Conservation (phyloP, 345 rosid species). For the Boechera stricta region DNA sequence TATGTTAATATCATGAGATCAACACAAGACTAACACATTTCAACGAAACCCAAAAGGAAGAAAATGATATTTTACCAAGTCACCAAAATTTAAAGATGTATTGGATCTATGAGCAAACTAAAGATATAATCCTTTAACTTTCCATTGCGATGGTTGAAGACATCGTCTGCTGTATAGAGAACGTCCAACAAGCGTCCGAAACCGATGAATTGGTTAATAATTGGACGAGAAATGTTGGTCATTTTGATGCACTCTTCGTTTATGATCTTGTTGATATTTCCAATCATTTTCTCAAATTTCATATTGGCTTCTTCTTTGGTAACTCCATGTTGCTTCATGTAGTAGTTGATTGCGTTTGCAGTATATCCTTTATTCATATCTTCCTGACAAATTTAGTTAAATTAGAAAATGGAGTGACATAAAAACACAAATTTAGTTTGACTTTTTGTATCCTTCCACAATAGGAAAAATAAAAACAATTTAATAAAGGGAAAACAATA, state of each 20-base stretch:
- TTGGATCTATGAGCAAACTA: slow-evolving; percentile 8
- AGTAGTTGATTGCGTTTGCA: slow-evolving; percentile 23
- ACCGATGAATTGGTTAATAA: neutral
- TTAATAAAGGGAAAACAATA: no score
- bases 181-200: neutral
- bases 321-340: slow-evolving; percentile 25
- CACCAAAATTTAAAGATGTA: neutral
- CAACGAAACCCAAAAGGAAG: neutral
- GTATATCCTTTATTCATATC: slow-evolving; percentile 39
- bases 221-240: neutral
- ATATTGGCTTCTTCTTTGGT: slow-evolving; percentile 20
- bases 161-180: slow-evolving; percentile 10
- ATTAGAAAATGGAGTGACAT: no score
- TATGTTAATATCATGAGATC: neutral
- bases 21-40: neutral
- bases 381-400: slow-evolving; percentile 28
- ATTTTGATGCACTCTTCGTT: slow-evolving; percentile 26
- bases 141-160: slow-evolving; percentile 16
- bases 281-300: slow-evolving; percentile 12
- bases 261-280: slow-evolving; percentile 3
- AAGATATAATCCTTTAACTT: slow-evolving; percentile 15
- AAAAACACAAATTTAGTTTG: neutral
- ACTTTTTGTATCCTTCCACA: no score
- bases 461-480: no score
- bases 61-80: neutral